A percentile compares a stretch with the other conserved stretches of the same genome.
These are phyloP conservation scores for Ceratocystis lukuohia DNA, from an alignment of 2,329 filamentous ascomycete species.

Conservation along the genomic window DNA sequence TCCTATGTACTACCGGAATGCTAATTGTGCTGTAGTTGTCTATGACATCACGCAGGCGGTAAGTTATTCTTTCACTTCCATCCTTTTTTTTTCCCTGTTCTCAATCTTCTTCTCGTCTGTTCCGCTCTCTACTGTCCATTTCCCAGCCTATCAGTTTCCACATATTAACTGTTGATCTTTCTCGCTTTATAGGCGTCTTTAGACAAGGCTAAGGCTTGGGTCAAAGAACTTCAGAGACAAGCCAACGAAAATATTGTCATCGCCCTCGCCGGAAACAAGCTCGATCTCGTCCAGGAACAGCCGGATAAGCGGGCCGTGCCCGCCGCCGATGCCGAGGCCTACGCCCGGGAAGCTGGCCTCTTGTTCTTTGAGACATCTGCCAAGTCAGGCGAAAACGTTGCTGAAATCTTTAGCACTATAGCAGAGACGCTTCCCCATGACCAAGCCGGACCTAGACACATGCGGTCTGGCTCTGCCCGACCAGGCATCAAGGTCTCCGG, in stretches of 20 bases:
- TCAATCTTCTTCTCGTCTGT: conserved; percentile 8
- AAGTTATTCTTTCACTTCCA: conserved; percentile 30
- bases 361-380: conserved; percentile 98
- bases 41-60: conserved; percentile 99
- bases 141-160: neutral
- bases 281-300: conserved; percentile 86
- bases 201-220: conserved; percentile 98
- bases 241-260: conserved; percentile 99
- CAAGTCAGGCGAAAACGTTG: conserved; percentile 92
- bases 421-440: conserved; percentile 96
- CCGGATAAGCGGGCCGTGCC: conserved; percentile 90
- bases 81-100: neutral
- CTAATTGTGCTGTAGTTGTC: conserved; percentile 96
- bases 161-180: conserved; percentile 13
- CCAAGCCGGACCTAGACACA: conserved; percentile 81
- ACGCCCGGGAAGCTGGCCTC: conserved; percentile 82
- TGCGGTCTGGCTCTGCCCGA: conserved; percentile 48
- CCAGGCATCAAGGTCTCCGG: conserved; percentile 44
- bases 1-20: conserved; percentile 99
- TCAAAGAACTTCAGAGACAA: conserved; percentile 96
- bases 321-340: conserved; percentile 83
- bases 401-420: conserved; percentile 91
- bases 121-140: neutral
- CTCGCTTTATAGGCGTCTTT: conserved; percentile 58
- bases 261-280: conserved; percentile 91